phyloP scores from a whole-genome alignment of 1,139 yeast genomes.

The Yamadazyma taylorii region DNA sequence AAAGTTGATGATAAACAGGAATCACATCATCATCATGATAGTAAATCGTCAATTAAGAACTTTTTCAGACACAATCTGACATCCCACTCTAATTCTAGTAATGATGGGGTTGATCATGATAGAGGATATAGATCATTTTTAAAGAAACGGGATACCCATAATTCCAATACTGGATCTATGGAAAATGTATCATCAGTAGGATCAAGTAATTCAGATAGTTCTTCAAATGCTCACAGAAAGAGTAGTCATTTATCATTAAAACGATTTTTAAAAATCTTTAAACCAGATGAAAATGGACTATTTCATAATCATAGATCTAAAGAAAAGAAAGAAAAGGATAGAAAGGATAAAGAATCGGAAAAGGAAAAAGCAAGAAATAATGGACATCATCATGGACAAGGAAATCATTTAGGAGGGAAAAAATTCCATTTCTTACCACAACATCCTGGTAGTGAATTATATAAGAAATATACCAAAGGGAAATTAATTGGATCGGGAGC shows the following conservation, averaged over 20 bases:
- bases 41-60: slow-evolving; percentile 11
- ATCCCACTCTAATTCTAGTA: slow-evolving; percentile 4
- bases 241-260: slow-evolving; percentile 32
- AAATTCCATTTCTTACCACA: slow-evolving; percentile 16
- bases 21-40: slow-evolving; percentile 7
- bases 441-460: slow-evolving; percentile 23
- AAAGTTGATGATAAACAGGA: no score
- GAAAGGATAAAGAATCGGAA: not conserved
- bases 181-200: slow-evolving; percentile 13
- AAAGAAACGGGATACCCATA: slow-evolving; percentile 14
- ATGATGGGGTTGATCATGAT: slow-evolving; percentile 49
- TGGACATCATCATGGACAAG: not conserved
- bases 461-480: slow-evolving; percentile 59
- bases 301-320: slow-evolving; percentile 5
- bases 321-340: slow-evolving; percentile 11
- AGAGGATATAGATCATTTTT: slow-evolving; percentile 20
- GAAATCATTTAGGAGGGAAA: slow-evolving; percentile 1
- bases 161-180: slow-evolving; percentile 12
- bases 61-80: slow-evolving; percentile 13
- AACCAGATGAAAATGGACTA: slow-evolving; percentile 18
- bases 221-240: slow-evolving; percentile 7
- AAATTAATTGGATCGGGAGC: slow-evolving; percentile 72
- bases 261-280: slow-evolving; percentile 41
- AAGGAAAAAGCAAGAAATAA: not conserved
- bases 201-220: slow-evolving; percentile 4